Conservation (phyloP, 2,329 filamentous ascomycete species). For the Neofusicoccum sp. region DNA sequence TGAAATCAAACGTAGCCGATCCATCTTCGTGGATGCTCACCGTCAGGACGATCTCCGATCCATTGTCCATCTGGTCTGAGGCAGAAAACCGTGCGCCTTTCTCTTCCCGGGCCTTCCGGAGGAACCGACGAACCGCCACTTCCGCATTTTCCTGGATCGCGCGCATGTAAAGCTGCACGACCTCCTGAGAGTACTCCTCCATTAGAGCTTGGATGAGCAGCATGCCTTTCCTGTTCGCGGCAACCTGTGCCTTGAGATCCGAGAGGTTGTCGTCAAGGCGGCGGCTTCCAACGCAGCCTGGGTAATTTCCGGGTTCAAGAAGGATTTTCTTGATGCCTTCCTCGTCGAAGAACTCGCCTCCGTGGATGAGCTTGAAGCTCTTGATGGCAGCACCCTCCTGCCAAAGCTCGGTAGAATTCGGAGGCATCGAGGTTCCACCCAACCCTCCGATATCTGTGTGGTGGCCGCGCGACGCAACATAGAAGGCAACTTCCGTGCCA, state of each 20-base stretch:
- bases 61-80: conserved; percentile 21
- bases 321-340: conserved; percentile 29
- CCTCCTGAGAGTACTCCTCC: conserved; percentile 32
- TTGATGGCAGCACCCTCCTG: conserved; percentile 50
- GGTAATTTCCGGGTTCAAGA: conserved; percentile 29
- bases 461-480: conserved; percentile 28
- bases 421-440: conserved; percentile 42
- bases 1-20: conserved; percentile 21
- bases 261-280: conserved; percentile 34
- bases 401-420: conserved; percentile 46
- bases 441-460: conserved; percentile 33
- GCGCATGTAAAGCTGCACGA: conserved; percentile 43
- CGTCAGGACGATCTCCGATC: conserved; percentile 18
- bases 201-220: conserved; percentile 38
- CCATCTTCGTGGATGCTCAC: conserved; percentile 18
- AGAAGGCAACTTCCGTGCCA: conserved; percentile 26
- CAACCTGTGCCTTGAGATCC: conserved; percentile 37
- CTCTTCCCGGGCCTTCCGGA: conserved; percentile 47
- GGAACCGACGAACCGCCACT: conserved; percentile 31
- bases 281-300: conserved; percentile 32
- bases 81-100: background rate
- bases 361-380: conserved; percentile 38
- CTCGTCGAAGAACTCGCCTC: conserved; percentile 37
- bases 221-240: conserved; percentile 35
- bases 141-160: conserved; percentile 39